phyloP scores from a whole-genome alignment of 176 grass and related monocot species.

The Bothriochloa decipiens region DNA sequence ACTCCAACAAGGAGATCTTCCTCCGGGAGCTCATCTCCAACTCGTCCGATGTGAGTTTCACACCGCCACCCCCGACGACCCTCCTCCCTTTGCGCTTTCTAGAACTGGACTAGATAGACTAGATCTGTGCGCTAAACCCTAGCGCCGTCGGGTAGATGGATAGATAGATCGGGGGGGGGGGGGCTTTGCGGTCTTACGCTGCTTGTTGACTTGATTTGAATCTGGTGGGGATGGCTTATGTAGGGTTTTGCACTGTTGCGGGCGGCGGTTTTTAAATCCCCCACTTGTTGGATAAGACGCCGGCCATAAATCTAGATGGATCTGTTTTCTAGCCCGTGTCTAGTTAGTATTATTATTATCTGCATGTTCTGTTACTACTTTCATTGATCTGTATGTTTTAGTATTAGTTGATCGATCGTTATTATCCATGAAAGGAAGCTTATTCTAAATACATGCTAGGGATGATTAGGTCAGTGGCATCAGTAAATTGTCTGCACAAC shows the following conservation, averaged over 20 bases:
- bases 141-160: too few species aligned
- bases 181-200: too few species aligned
- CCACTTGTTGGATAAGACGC: background rate
- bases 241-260: background rate
- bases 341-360: background rate
- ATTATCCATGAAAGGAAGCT: background rate
- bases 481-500: background rate
- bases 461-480: background rate
- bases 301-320: background rate
- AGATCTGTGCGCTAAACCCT: too few species aligned
- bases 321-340: background rate
- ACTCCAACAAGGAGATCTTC: slow-evolving; percentile 99
- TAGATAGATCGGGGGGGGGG: too few species aligned
- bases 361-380: background rate
- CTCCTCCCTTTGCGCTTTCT: too few species aligned
- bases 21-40: slow-evolving; percentile 92
- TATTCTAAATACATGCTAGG: background rate
- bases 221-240: too few species aligned
- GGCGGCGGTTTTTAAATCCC: background rate
- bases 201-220: too few species aligned
- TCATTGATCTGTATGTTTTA: background rate
- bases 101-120: too few species aligned
- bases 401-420: background rate
- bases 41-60: slow-evolving; percentile 70
- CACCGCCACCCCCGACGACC: too few species aligned